These are phyloP conservation scores for Emergomyces africanus DNA, from an alignment of 2,329 filamentous ascomycete species.

Conservation along the genomic window DNA sequence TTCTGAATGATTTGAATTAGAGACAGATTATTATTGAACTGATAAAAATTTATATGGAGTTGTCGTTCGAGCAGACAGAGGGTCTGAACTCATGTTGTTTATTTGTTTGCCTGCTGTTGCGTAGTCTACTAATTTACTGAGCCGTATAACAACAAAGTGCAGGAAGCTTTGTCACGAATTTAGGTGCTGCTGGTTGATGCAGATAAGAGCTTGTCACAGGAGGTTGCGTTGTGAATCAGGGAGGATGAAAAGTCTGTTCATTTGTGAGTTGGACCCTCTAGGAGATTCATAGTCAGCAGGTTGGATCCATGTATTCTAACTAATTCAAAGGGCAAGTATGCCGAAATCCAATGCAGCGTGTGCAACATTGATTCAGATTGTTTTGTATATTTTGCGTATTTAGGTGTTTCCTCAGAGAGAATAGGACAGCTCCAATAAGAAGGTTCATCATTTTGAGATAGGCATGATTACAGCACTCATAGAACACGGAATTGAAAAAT, in stretches of 20 bases:
- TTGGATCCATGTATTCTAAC: neutral
- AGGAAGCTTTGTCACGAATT: neutral
- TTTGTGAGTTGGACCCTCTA: constrained; percentile 1
- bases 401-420: constrained; percentile 14
- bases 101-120: neutral
- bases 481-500: neutral
- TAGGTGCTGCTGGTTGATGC: neutral
- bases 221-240: neutral
- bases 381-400: constrained; percentile 13
- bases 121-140: neutral
- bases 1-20: too few species aligned
- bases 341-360: neutral
- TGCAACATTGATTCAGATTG: constrained; percentile 8
- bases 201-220: neutral
- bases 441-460: constrained; percentile 15
- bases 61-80: constrained; percentile 35
- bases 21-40: too few species aligned
- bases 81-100: constrained; percentile 36
- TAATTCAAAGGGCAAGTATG: neutral
- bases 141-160: neutral
- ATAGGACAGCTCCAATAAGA: constrained; percentile 24
- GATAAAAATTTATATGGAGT: too few species aligned
- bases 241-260: constrained; percentile 1
- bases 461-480: neutral
- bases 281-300: neutral